Evolutionary conservation across 2,329 filamentous ascomycete genomes (phyloP).

Genomic region (Hymenoscyphus fructigenus): DNA sequence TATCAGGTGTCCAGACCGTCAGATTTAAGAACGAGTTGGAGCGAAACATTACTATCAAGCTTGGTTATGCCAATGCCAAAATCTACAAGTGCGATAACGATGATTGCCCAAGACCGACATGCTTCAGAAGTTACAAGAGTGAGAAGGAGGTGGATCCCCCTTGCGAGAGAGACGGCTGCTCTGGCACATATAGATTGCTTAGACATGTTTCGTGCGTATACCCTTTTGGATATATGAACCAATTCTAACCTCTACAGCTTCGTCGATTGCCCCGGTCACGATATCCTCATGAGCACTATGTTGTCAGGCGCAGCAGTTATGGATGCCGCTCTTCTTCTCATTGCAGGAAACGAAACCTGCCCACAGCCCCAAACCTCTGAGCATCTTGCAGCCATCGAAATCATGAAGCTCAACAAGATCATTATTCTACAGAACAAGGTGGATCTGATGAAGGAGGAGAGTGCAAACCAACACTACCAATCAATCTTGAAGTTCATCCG

Average conservation of each 20-base stretch:
- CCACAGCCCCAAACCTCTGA: conserved; percentile 98
- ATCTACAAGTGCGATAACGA: conserved; percentile 97
- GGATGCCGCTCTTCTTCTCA: conserved; percentile 94
- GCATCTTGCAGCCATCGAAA: conserved; percentile 98
- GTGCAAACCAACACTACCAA: conserved; percentile 89
- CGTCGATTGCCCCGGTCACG: conserved; percentile 98
- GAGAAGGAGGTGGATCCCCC: conserved; percentile 98
- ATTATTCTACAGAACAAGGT: conserved; percentile 99
- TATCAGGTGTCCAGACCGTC: conserved; percentile 97
- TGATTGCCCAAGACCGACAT: conserved; percentile 88
- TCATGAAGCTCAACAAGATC: conserved; percentile 99
- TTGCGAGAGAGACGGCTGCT: conserved; percentile 90
- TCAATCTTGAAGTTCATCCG: conserved; percentile 98
- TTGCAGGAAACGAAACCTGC: conserved; percentile 97
- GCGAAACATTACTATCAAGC: conserved; percentile 99
- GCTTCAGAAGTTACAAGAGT: conserved; percentile 96
- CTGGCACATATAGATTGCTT: conserved; percentile 81
- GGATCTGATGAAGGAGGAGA: conserved; percentile 95
- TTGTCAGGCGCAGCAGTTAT: conserved; percentile 98
- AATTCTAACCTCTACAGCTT: conserved; percentile 59
- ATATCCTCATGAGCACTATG: conserved; percentile 99
- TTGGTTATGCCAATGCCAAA: conserved; percentile 98
- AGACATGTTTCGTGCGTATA: conserved; percentile 84
- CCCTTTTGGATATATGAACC: not conserved
- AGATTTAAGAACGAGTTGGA: conserved; percentile 99